Conservation (phyloP, 495 filamentous ascomycete species). For the Penicillium simplicissimum region DNA sequence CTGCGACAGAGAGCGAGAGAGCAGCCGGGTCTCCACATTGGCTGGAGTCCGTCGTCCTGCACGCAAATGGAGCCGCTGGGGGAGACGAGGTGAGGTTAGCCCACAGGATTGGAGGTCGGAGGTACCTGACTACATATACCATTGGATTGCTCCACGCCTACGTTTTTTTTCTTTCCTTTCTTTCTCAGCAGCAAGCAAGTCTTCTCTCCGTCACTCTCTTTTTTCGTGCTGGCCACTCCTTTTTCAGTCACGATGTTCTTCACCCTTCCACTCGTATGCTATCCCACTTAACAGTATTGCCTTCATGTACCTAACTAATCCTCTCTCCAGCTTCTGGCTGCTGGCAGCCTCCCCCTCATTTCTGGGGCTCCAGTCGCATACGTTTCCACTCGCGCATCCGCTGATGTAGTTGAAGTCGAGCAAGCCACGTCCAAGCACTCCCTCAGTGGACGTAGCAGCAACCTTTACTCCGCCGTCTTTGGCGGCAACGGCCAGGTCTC, state of each 20-base stretch:
- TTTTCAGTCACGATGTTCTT: conserved; percentile 25
- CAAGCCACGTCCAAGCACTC: conserved; percentile 15
- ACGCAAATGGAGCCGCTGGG: background rate
- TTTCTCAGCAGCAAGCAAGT: conserved; percentile 28
- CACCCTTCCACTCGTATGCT: conserved; percentile 30
- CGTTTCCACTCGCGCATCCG: conserved; percentile 20
- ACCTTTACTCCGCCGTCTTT: conserved; percentile 20
- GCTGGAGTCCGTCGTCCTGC: background rate
- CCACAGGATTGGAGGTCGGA: too few relatives aligned
- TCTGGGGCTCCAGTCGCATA: conserved; percentile 28
- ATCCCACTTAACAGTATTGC: too few relatives aligned
- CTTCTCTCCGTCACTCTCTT: conserved; percentile 22
- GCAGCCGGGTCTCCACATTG: conserved; percentile 5
- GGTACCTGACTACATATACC: conserved; percentile 4
- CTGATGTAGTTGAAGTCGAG: conserved; percentile 9
- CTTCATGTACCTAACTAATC: background rate
- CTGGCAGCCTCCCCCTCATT: conserved; percentile 37
- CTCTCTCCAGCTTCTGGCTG: conserved; percentile 27
- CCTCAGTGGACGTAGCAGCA: conserved; percentile 25
- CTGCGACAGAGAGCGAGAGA: background rate
- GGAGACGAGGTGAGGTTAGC: background rate
- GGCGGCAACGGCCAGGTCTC: conserved; percentile 24
- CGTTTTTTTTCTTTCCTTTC: background rate
- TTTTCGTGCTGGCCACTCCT: conserved; percentile 28
- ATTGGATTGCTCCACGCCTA: background rate